These are phyloP conservation scores for Amanita inopinata DNA, from an alignment of 768 basidiomycete genomes.

Conservation along the genomic window DNA sequence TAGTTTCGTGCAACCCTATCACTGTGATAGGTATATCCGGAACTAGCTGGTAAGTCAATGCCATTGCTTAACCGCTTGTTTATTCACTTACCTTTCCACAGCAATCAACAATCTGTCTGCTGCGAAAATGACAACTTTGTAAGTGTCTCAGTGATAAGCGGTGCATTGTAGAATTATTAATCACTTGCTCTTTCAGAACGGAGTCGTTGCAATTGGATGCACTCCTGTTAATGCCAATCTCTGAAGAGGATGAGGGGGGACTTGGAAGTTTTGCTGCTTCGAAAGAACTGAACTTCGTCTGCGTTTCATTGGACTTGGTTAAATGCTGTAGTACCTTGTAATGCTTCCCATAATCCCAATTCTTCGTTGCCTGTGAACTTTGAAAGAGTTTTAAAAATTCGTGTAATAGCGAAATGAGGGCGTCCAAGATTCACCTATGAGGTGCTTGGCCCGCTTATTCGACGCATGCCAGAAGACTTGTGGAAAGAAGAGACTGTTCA, in stretches of 20 bases:
- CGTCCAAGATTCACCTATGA: too few relatives aligned
- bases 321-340: too few relatives aligned
- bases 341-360: too few relatives aligned
- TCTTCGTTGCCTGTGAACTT: too few relatives aligned
- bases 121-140: background rate
- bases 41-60: background rate
- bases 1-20: background rate
- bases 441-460: too few relatives aligned
- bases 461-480: too few relatives aligned
- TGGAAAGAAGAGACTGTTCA: too few relatives aligned
- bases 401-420: too few relatives aligned
- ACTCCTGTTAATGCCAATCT: background rate
- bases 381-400: too few relatives aligned
- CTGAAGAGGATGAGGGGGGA: background rate
- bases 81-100: background rate
- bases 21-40: background rate
- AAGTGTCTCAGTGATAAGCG: background rate
- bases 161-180: background rate
- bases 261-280: too few relatives aligned
- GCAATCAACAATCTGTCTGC: background rate
- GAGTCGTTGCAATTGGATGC: background rate
- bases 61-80: background rate
- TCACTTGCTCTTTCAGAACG: background rate
- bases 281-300: too few relatives aligned
- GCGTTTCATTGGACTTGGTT: too few relatives aligned